A percentile compares a stretch with the other conserved stretches of the same genome.
These are phyloP conservation scores for Sporothrix brasiliensis DNA, from an alignment of 2,329 filamentous ascomycete species.

Conservation along the genomic window DNA sequence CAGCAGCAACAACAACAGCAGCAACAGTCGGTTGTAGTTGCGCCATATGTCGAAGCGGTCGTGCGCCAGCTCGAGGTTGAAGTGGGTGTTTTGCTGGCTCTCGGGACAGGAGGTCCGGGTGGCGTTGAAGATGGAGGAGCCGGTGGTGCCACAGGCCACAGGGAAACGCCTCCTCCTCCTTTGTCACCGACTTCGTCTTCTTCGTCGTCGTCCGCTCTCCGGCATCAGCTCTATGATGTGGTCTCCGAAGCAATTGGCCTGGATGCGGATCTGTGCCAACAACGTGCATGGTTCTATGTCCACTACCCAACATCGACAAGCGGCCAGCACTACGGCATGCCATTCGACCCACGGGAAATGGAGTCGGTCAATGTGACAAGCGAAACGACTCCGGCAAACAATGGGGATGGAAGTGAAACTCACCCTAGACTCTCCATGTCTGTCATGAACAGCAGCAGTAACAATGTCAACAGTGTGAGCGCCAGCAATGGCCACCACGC, in stretches of 20 bases:
- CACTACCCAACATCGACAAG: constrained; percentile 26
- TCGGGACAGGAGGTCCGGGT: background rate
- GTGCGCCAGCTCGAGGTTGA: constrained; percentile 23
- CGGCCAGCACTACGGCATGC: constrained; percentile 30
- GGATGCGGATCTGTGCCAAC: constrained; percentile 33
- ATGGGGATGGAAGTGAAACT: constrained; percentile 4
- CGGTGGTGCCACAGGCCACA: background rate
- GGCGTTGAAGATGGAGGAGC: background rate
- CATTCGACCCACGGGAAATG: constrained; percentile 28
- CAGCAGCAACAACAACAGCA: background rate
- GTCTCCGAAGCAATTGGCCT: constrained; percentile 27
- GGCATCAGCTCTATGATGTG: constrained; percentile 19
- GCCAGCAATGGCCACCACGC: background rate
- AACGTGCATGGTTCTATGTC: constrained; percentile 32
- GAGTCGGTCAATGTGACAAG: constrained; percentile 7
- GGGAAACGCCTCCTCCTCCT: background rate
- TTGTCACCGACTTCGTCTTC: background rate
- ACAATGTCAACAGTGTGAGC: background rate
- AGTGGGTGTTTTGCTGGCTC: constrained; percentile 19
- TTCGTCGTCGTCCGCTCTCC: background rate
- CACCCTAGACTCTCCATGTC: background rate
- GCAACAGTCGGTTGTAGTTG: background rate
- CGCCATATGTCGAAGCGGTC: constrained; percentile 24
- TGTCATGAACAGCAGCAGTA: constrained; percentile 1
- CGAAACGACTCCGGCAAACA: background rate